phyloP scores from a whole-genome alignment of 164 flowering plant genomes.

The grape (Vitis vinifera) region DNA sequence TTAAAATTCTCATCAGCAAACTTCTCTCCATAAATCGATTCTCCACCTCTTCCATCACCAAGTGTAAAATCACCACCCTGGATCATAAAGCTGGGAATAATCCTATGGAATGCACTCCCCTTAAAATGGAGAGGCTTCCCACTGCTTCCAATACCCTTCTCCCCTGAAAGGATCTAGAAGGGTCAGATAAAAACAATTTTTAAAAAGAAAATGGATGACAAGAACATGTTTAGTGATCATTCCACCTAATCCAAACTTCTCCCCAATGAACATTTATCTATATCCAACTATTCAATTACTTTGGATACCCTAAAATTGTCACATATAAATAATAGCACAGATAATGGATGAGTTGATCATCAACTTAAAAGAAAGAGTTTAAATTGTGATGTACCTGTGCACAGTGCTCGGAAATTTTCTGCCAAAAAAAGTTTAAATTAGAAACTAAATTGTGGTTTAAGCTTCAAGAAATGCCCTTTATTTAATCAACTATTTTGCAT shows the following conservation, averaged over 20 bases:
- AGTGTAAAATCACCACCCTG: constrained; percentile 98
- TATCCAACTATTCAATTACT: too few species aligned
- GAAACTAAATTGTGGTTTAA: neutral
- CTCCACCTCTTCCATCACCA: constrained; percentile 96
- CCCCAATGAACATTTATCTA: too few species aligned
- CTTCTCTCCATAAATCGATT: constrained; percentile 88
- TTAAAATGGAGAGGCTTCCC: constrained; percentile 96
- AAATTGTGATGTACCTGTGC: constrained; percentile 60
- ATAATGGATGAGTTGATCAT: too few species aligned
- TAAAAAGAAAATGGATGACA: neutral
- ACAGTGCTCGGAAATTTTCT: constrained; percentile 94
- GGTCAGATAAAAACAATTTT: neutral
- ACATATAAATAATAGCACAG: too few species aligned
- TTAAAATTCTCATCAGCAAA: constrained; percentile 96
- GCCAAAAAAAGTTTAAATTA: constrained; percentile 20
- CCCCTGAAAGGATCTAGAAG: constrained; percentile 48
- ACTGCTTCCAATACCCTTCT: constrained; percentile 77
- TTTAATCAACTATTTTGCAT: neutral
- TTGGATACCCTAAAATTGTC: too few species aligned
- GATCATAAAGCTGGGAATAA: constrained; percentile 96
- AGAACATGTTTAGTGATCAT: neutral
- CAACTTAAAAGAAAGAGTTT: too few species aligned
- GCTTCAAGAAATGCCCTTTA: neutral
- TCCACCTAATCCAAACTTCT: too few species aligned
- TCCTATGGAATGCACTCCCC: constrained; percentile 88